Conservation (phyloP, 75 land plant genomes). For the Pseudotsuga menziesii region DNA sequence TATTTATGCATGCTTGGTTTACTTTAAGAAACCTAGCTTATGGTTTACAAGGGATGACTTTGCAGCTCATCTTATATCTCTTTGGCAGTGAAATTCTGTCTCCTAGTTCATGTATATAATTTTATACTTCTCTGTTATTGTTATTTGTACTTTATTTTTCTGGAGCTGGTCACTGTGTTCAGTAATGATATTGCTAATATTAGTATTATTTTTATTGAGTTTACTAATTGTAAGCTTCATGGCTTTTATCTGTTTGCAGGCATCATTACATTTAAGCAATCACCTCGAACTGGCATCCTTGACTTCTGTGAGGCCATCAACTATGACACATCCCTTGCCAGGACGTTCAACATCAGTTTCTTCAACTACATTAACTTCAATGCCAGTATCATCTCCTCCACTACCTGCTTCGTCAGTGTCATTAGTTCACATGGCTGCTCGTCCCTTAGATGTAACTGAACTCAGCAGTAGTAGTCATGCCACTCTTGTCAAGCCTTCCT, state of each 20-base stretch:
- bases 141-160: background rate
- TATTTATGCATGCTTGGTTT: slow-evolving; percentile 1
- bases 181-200: background rate
- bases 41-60: background rate
- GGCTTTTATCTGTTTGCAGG: slow-evolving; percentile 19
- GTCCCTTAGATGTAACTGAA: slow-evolving; percentile 2
- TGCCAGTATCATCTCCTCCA: slow-evolving; percentile 26
- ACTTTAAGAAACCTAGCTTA: background rate
- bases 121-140: background rate
- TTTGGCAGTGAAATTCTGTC: background rate
- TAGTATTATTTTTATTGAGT: background rate
- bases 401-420: slow-evolving; percentile 18
- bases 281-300: slow-evolving; percentile 9
- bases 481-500: slow-evolving; percentile 40
- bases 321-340: slow-evolving; percentile 14
- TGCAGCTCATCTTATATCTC: background rate
- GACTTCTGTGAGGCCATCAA: slow-evolving; percentile 17
- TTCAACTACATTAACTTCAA: slow-evolving; percentile 22
- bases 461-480: slow-evolving; percentile 12
- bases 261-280: slow-evolving; percentile 23
- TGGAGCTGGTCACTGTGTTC: background rate
- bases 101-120: background rate
- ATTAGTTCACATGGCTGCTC: slow-evolving; percentile 15
- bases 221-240: background rate
- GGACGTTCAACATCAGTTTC: slow-evolving; percentile 12